Base-by-base conservation (phyloP, 345 rosid genomes). In the Gossypium rotundifolium region DNA sequence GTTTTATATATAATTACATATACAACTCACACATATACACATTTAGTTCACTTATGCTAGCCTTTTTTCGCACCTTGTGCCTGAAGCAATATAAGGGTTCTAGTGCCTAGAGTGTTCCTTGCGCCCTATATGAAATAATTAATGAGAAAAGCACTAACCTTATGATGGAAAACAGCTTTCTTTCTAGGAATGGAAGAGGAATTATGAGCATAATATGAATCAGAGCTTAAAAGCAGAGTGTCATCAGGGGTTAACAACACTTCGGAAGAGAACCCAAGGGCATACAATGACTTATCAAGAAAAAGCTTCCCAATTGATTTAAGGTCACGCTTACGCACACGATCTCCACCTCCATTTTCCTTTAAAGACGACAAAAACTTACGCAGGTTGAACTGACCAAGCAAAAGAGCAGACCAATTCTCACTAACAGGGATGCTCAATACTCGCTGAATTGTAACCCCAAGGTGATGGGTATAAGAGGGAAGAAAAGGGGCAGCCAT, bases 371-470 rank as follows among this genome's bases (percentile, higher is more conserved):
- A 88, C 13, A 83, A 82, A 38, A 91, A 88, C 81, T 89, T 90
- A 49, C 86, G 89, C 72, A 81, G 72, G 81, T 95, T 90, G 84
- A 95, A 95, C 78, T 90, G 98, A 46, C 88, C 99, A 42, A 91
- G 84, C 29, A 91, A 76, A 68, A 90, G 20, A 52, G 46, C 16
- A 29, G 38, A 69, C 98, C 98, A 94, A 78, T 87, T 84, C 27
- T 87, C 86, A 55, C 83, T 59, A 64, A 84, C 80, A 55, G 94
- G 94, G 45, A 91, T 29, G 71, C 93, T 62, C 70, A 93, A 84
- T 76, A 80, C 88, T 38, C 91, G 87, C 76, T 93, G 93, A 52
- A 93, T 29, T 0, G 62, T 58, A 14, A 58, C 8, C 12, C 62
- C 62, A 11, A 58, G 27, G 16, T 22, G 7, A 22, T 58, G 11